phyloP scores from a whole-genome alignment of 768 basidiomycete species.

The Termitomyces sp. region DNA sequence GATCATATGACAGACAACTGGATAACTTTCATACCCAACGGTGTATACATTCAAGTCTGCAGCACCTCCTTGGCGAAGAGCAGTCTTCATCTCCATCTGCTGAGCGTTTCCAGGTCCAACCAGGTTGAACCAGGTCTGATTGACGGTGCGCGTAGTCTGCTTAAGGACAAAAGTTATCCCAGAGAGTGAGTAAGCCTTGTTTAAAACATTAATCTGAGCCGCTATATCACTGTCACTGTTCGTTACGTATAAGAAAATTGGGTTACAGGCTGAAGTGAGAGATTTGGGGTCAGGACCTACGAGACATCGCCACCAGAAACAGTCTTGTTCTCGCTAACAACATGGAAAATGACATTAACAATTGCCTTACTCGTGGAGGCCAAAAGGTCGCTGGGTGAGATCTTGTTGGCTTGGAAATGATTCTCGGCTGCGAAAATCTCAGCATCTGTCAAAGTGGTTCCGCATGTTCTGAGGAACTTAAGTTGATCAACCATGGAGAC shows the following conservation, averaged over 20 bases:
- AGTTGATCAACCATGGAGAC: neutral
- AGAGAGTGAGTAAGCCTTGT: conserved; percentile 34
- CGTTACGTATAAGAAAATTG: conserved; percentile 35
- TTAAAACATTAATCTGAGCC: conserved; percentile 34
- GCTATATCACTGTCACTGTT: conserved; percentile 9
- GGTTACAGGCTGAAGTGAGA: neutral
- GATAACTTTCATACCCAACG: conserved; percentile 36
- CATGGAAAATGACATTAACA: conserved; percentile 29
- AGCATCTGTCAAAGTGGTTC: neutral
- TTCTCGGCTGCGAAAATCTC: conserved; percentile 15
- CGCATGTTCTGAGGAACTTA: neutral
- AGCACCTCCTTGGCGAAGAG: conserved; percentile 39
- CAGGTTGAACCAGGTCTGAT: conserved; percentile 49
- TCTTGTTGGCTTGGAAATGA: conserved; percentile 17
- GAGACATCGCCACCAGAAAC: conserved; percentile 39
- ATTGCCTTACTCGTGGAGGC: neutral
- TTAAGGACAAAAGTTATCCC: conserved; percentile 40
- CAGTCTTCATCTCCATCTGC: conserved; percentile 48
- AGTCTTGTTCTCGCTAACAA: conserved; percentile 28
- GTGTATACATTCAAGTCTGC: conserved; percentile 49
- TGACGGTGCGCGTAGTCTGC: conserved; percentile 40
- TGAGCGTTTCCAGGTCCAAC: conserved; percentile 31
- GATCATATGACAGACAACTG: neutral
- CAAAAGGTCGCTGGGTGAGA: conserved; percentile 4
- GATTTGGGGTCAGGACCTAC: conserved; percentile 22